Conservation (phyloP, 176 grass and related monocot species). For the Juncus inflexus region DNA sequence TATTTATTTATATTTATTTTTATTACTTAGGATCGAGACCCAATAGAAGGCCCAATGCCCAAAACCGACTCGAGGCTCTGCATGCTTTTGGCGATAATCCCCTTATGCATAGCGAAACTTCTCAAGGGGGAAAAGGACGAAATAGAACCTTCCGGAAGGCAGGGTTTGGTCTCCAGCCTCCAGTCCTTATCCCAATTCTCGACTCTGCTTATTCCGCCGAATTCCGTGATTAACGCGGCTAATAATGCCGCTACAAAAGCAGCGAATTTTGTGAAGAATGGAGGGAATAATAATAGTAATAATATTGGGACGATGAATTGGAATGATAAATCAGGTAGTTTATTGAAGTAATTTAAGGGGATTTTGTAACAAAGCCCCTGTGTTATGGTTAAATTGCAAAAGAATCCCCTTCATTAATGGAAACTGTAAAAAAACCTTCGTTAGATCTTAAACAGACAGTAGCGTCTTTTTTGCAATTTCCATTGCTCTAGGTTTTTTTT, state of each 20-base stretch:
- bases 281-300: neutral
- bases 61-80: slow-evolving; percentile 82
- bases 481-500: neutral
- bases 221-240: slow-evolving; percentile 63
- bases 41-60: slow-evolving; percentile 79
- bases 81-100: slow-evolving; percentile 79
- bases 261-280: slow-evolving; percentile 43
- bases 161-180: slow-evolving; percentile 78
- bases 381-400: no score
- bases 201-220: slow-evolving; percentile 76
- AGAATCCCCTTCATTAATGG: no score
- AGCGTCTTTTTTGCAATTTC: neutral
- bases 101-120: slow-evolving; percentile 60
- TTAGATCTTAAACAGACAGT: slow-evolving; percentile 8
- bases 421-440: no score
- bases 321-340: slow-evolving; percentile 7
- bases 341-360: no score
- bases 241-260: slow-evolving; percentile 90
- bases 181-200: slow-evolving; percentile 82
- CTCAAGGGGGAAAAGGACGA: slow-evolving; percentile 65
- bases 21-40: slow-evolving; percentile 66
- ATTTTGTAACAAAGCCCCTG: no score
- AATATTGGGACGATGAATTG: slow-evolving; percentile 14
- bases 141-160: slow-evolving; percentile 34
- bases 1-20: slow-evolving; percentile 17